Percentiles rank a stretch among this genome's conserved stretches.
Evolutionary conservation across 108 stramenopile species (phyloP).

Genomic region (Nitzschia palea): DNA sequence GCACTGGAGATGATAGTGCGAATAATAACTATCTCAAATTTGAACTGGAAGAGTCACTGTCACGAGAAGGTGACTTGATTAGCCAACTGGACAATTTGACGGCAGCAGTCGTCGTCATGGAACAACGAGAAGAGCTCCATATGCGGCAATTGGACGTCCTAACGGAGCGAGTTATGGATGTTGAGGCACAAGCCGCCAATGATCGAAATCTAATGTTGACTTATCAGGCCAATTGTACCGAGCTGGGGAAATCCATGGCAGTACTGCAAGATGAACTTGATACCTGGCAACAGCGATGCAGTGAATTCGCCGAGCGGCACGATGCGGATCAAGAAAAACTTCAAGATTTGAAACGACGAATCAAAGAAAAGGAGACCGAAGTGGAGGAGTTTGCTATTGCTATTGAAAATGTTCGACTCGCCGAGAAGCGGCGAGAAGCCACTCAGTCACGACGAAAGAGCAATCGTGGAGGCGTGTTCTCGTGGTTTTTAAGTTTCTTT

Average conservation of each 20-base stretch:
- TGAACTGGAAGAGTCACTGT: slow-evolving; percentile 36
- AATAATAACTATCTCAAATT: slow-evolving; percentile 15
- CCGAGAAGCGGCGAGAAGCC: slow-evolving; percentile 25
- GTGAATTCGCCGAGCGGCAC: slow-evolving; percentile 23
- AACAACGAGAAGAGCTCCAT: slow-evolving; percentile 54
- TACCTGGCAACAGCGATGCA: slow-evolving; percentile 46
- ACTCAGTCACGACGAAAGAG: neutral
- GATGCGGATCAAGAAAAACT: slow-evolving; percentile 30
- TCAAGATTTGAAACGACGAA: slow-evolving; percentile 30
- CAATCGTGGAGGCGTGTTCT: slow-evolving; percentile 24
- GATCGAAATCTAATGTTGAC: slow-evolving; percentile 61
- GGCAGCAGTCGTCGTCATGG: slow-evolving; percentile 17
- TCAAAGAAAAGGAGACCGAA: slow-evolving; percentile 55
- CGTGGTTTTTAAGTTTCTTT: slow-evolving; percentile 40
- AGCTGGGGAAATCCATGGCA: slow-evolving; percentile 33
- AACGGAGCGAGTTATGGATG: slow-evolving; percentile 74
- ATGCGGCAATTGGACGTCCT: slow-evolving; percentile 62
- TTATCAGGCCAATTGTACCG: slow-evolving; percentile 71
- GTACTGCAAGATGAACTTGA: slow-evolving; percentile 48
- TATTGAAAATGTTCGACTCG: slow-evolving; percentile 43
- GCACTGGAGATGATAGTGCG: neutral
- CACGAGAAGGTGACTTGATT: slow-evolving; percentile 35
- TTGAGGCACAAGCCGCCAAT: slow-evolving; percentile 49
- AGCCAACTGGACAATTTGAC: slow-evolving; percentile 50
- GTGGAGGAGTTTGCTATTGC: slow-evolving; percentile 52